phyloP scores from a whole-genome alignment of 768 basidiomycete genomes.

The Pleurotus cornucopiae region DNA sequence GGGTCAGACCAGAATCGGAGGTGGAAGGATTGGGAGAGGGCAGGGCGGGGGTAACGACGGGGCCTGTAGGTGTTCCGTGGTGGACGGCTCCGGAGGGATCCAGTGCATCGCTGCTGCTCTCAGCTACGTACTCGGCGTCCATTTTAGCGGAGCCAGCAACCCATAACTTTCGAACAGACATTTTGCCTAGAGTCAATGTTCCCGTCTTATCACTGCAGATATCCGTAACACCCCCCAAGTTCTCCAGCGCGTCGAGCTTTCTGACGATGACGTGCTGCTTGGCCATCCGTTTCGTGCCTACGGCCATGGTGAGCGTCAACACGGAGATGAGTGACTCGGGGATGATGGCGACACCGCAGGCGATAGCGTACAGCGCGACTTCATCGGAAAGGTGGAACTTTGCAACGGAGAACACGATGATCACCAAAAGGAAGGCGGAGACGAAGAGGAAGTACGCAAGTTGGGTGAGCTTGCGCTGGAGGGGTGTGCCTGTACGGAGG shows the following conservation, averaged over 20 bases:
- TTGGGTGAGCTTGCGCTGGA: slow-evolving; percentile 13
- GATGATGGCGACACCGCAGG: slow-evolving; percentile 10
- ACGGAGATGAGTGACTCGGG: slow-evolving; percentile 12
- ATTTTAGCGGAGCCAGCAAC: slow-evolving; percentile 23
- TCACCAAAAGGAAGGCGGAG: slow-evolving; percentile 10
- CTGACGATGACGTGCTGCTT: slow-evolving; percentile 56
- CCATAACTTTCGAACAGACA: slow-evolving; percentile 37
- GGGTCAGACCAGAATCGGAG: slow-evolving; percentile 18
- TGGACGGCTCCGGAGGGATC: slow-evolving; percentile 26
- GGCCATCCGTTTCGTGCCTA: slow-evolving; percentile 11
- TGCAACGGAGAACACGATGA: slow-evolving; percentile 12
- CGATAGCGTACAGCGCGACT: slow-evolving; percentile 8
- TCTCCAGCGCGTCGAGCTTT: slow-evolving; percentile 61
- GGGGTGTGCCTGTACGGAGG: slow-evolving; percentile 12
- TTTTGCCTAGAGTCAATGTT: slow-evolving; percentile 43
- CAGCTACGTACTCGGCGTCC: slow-evolving; percentile 26
- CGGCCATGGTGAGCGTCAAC: slow-evolving; percentile 11
- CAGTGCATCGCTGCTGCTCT: slow-evolving; percentile 25
- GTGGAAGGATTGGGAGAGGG: neutral
- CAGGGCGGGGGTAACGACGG: slow-evolving; percentile 15
- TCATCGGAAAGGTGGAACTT: slow-evolving; percentile 4
- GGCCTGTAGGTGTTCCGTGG: slow-evolving; percentile 15
- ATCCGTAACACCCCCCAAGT: slow-evolving; percentile 49
- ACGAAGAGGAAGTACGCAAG: slow-evolving; percentile 12
- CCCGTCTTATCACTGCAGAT: slow-evolving; percentile 68